Conservation (phyloP, 148 eudicot species). For the Heliamphora exappendiculata region DNA sequence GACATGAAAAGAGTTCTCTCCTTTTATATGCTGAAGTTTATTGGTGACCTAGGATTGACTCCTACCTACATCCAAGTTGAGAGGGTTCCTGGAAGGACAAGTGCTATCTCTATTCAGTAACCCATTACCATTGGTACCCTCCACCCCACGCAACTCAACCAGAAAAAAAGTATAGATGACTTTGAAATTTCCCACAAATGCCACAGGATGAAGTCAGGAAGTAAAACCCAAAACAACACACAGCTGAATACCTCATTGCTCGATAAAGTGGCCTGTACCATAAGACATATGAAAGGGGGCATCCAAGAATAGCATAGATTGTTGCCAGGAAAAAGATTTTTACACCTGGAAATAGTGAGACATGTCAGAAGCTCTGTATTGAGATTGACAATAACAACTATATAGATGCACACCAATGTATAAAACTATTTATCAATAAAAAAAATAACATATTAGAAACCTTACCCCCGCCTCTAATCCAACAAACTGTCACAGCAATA, state of each 20-base stretch:
- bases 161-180: neutral
- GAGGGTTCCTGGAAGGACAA: neutral
- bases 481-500: slow-evolving; percentile 73
- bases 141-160: too few species aligned
- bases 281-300: slow-evolving; percentile 73
- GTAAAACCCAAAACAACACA: neutral
- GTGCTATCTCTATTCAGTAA: neutral
- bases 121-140: neutral
- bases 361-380: slow-evolving; percentile 17
- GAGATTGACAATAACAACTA: neutral
- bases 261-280: slow-evolving; percentile 97
- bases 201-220: neutral
- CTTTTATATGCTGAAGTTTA: too few species aligned
- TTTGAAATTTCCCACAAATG: neutral
- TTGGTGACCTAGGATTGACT: too few species aligned
- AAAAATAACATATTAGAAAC: neutral
- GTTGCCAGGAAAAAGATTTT: slow-evolving; percentile 79
- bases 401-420: neutral
- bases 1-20: too few species aligned
- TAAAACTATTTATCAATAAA: neutral
- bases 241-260: slow-evolving; percentile 76
- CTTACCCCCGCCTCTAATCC: slow-evolving; percentile 90
- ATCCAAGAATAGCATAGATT: slow-evolving; percentile 78
- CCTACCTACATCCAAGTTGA: neutral
- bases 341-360: slow-evolving; percentile 47